Conservation (phyloP, 345 rosid species). For the Eucalyptus curtisii region DNA sequence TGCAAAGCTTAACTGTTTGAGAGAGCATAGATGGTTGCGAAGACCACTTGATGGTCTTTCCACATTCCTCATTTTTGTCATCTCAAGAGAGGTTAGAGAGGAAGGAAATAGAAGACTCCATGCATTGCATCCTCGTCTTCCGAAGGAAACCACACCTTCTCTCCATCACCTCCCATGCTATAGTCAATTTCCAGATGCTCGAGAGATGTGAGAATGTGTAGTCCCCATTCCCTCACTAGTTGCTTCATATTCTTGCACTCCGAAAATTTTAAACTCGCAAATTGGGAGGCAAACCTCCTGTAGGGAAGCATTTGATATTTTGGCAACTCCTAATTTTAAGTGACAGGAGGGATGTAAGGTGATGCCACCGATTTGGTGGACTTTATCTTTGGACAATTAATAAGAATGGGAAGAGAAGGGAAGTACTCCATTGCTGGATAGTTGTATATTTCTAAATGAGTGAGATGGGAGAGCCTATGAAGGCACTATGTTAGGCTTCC, state of each 20-base stretch:
- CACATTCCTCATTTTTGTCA: not conserved
- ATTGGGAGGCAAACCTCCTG: no score
- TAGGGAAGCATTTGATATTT: not conserved
- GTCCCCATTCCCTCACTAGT: no score
- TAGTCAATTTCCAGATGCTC: no score
- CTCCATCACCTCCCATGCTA: no score
- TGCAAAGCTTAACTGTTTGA: not conserved
- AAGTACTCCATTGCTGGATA: not conserved
- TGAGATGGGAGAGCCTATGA: not conserved
- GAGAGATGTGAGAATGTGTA: not conserved
- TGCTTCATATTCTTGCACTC: no score
- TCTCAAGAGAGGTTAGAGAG: not conserved
- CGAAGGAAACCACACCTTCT: no score
- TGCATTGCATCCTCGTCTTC: no score
- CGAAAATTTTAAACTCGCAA: no score
- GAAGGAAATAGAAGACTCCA: not conserved
- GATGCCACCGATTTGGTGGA: not conserved
- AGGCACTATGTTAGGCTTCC: not conserved
- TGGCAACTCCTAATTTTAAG: not conserved
- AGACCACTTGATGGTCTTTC: not conserved
- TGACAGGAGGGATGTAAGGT: not conserved
- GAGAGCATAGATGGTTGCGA: not conserved
- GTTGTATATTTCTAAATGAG: not conserved
- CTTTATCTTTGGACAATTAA: not conserved
- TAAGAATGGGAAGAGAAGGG: not conserved